Conservation (phyloP, 129 eudicot genomes). For the Lactuca saligna region DNA sequence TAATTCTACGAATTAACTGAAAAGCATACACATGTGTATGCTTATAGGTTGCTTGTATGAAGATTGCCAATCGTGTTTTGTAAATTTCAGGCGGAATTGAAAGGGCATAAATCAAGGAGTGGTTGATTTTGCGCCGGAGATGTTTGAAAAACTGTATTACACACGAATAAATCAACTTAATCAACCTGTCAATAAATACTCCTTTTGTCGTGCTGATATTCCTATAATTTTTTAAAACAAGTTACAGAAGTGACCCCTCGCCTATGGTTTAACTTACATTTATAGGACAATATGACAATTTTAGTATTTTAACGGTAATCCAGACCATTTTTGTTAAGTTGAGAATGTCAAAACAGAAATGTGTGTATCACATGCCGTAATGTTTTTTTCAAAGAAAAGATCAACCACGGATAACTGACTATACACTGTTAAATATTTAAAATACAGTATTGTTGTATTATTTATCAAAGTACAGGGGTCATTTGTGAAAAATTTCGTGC, state of each 20-base stretch:
- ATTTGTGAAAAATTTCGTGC: conserved; percentile 4
- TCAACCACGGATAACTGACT: too few species aligned
- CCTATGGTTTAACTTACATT: neutral
- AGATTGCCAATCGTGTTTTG: neutral
- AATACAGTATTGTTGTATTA: too few species aligned
- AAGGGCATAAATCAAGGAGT: conserved; percentile 20
- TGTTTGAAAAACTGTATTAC: conserved; percentile 40
- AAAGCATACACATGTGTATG: conserved; percentile 4
- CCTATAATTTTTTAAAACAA: neutral
- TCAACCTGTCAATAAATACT: conserved; percentile 20
- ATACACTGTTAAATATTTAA: neutral
- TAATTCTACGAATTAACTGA: neutral
- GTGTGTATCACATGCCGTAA: neutral
- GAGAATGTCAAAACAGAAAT: neutral
- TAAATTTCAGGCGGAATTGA: neutral
- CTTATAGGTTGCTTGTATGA: neutral
- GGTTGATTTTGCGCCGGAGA: conserved; percentile 22
- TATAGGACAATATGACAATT: neutral
- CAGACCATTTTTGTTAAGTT: neutral
- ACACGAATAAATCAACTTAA: conserved; percentile 18
- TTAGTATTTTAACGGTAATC: neutral
- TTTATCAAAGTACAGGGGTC: neutral
- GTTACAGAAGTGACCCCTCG: conserved; percentile 19
- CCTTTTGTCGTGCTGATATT: conserved; percentile 1
- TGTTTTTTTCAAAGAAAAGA: too few species aligned